Base-by-base conservation (phyloP, 2,329 filamentous ascomycete genomes). In the Sporothrix brunneoviolacea region DNA sequence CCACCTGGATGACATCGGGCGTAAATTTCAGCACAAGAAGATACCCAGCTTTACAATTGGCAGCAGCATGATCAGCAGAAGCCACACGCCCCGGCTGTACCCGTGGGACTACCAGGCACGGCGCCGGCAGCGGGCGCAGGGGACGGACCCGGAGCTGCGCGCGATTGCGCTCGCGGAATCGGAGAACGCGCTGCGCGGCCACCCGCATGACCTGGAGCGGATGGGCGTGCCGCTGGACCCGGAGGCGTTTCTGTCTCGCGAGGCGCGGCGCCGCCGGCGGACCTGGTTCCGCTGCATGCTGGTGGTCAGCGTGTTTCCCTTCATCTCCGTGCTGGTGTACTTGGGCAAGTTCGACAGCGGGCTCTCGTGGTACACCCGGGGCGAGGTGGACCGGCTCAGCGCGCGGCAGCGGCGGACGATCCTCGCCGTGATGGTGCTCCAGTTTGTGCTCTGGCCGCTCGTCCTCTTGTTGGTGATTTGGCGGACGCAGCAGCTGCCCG, bases 311-410 rank as follows among this genome's bases (percentile, higher is more conserved):
- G 48, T 52, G 36, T 66, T 79, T n/a, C 76, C 76, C 0, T 71
- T 78, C 42, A 60, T 74, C 9, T 69, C 72, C 0, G 52, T 74
- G 0, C 57, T 77, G 8, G 70, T 71, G 1, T 64, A 75, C 22
- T 63, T 59, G 9, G 73, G 74, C 10, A 65, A 62, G 12, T 71
- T 77, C 40, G 68, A 75, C 55, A 62, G 64, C 1, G 68, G 68
- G 0, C 66, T 79, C 24, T 68, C 68, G 7, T 79, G 74, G 74
- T 70, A 68, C 47, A 76, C 74, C 0, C 61, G 65, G 2, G 75
- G 76, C 6, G 68, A 75, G 57, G 66, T 70, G 22, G 61, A 65
- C 19, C 59, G 58, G 8, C 61, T 77, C 21, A 70, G 63, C 12
- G 64, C 61, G 41, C 60, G 61, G 22, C 69, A 74, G 57, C 59